Base-by-base conservation (phyloP, 768 basidiomycete genomes). In the Boletus vermiculosoides region DNA sequence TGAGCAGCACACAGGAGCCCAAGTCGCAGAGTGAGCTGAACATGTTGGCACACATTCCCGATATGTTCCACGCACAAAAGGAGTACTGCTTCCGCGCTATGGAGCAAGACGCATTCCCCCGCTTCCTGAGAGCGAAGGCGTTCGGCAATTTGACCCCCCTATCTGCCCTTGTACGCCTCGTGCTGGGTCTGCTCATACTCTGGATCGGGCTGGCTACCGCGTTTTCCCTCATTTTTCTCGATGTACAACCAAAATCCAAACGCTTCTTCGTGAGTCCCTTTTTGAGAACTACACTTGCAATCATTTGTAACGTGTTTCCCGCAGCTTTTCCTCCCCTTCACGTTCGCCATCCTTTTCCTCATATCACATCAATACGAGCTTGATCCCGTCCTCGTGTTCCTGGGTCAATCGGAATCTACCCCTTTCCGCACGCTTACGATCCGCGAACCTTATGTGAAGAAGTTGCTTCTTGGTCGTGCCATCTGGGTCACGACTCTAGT, bases 61-160 rank as follows among this genome's bases (percentile, higher is more conserved):
- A 99, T 71, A 89, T 98, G 78, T 98, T 97, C 79, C 93, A 98
- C 70, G 78, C 87, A 0, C 96, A 98, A 77, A 98, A 98, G 77
- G 94, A 97, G 68, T 97, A 96, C 68, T 92, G 93, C 69, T 96
- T 94, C 81, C 84, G 90, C 45, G 92, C 92, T 0, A 94, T 98
- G 87, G 94, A 97, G 66, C 92, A 95, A 73, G 92, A 94, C 62
- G 92, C 92, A 18, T 94, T 92, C 76, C 92, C 92, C 42, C 83
- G 96, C 6, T 98, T 99, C 81, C 78, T 99, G 47, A 83, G 97
- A 57, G 87, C 92, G 2, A 99, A 98, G 76, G 95, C 95, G n/a
- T 98, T 98, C 68, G 93, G 94, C 30, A 99, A 98, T 72, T 76
- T 99, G 52, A 98, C 97, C 2, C 94, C 95, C 18, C 80, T 97